Percentiles rank a stretch among this genome's conserved stretches.
Conservation (phyloP, 192 early-diverging fungal genomes). For the Entophlyctis helioformis region DNA sequence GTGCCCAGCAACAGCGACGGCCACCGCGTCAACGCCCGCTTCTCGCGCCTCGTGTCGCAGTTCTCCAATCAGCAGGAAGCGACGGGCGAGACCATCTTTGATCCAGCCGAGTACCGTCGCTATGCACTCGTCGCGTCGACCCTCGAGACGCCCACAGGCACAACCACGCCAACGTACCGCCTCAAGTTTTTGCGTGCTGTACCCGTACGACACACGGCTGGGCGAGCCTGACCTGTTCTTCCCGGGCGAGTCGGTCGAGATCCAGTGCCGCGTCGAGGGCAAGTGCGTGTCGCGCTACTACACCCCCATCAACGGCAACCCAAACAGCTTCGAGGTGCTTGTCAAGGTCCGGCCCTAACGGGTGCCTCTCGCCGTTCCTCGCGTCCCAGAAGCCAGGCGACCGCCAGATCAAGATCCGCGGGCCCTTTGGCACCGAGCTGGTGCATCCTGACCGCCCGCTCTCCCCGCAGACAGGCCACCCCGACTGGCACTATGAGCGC, state of each 20-base stretch:
- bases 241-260: slow-evolving; percentile 26
- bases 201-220: slow-evolving; percentile 17
- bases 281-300: slow-evolving; percentile 18
- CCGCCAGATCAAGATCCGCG: slow-evolving; percentile 24
- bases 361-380: slow-evolving; percentile 8
- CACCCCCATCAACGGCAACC: slow-evolving; percentile 11
- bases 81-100: slow-evolving; percentile 7
- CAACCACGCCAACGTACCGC: slow-evolving; percentile 5
- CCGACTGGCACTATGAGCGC: not conserved
- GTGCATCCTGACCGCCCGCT: slow-evolving; percentile 4
- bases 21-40: not conserved
- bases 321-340: slow-evolving; percentile 15
- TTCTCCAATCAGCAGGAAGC: too few species aligned
- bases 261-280: slow-evolving; percentile 19
- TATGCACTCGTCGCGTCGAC: slow-evolving; percentile 20
- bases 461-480: not conserved
- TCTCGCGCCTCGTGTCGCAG: too few species aligned
- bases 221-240: slow-evolving; percentile 12
- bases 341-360: slow-evolving; percentile 12
- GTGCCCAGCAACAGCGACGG: too few species aligned
- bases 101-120: slow-evolving; percentile 23
- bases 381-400: slow-evolving; percentile 13
- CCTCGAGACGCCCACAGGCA: not conserved
- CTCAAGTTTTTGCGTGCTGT: slow-evolving; percentile 28
- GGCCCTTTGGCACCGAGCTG: slow-evolving; percentile 17